A percentile compares a stretch with the other conserved stretches of the same genome.
Conservation (phyloP, 2,329 filamentous ascomycete genomes). For the Fusarium vanettenii region DNA sequence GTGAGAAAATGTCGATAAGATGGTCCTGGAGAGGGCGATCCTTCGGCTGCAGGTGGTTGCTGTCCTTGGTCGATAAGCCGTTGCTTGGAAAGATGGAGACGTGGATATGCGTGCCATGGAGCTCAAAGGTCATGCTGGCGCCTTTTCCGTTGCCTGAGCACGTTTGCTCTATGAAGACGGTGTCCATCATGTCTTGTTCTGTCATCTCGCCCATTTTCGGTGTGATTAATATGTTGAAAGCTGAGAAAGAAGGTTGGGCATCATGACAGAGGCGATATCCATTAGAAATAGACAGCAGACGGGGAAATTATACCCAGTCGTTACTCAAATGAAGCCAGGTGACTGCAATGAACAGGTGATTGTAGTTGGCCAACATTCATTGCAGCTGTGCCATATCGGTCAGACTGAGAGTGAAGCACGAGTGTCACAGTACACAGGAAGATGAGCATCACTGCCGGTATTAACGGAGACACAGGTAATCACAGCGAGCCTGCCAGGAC, state of each 20-base stretch:
- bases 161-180: not conserved
- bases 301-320: not conserved
- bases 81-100: not conserved
- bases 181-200: not conserved
- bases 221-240: not conserved
- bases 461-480: too few species aligned
- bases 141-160: not conserved
- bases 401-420: not conserved
- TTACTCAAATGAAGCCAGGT: not conserved
- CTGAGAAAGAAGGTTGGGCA: not conserved
- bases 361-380: not conserved
- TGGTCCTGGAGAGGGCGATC: not conserved
- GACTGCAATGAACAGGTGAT: not conserved
- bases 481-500: not conserved
- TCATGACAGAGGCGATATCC: not conserved
- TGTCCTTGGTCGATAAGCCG: not conserved
- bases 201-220: not conserved
- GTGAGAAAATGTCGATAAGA: not conserved
- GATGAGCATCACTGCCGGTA: not conserved
- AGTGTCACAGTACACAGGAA: not conserved
- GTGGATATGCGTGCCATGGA: not conserved
- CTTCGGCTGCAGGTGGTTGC: not conserved
- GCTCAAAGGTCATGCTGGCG: not conserved
- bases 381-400: not conserved
- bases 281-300: not conserved